Evolutionary conservation across 2,329 filamentous ascomycete genomes (phyloP).

Genomic region (Fusarium floridanum): DNA sequence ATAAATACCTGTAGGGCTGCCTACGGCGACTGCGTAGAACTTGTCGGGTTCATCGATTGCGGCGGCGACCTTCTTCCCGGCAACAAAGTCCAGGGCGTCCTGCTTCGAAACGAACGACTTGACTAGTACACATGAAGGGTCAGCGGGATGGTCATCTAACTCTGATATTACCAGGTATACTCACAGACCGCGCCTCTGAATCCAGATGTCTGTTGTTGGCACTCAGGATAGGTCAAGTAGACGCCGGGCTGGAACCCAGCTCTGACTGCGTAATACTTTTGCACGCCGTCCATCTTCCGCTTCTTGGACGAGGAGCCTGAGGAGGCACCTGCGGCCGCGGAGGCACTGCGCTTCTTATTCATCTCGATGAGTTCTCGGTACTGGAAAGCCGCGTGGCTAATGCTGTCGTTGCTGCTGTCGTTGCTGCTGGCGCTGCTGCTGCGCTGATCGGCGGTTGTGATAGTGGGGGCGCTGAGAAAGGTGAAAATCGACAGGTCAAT

Average conservation of each 20-base stretch:
- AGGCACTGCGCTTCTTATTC: conserved; percentile 50
- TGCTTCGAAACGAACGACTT: conserved; percentile 81
- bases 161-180: conserved; percentile 51
- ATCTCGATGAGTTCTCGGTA: conserved; percentile 36
- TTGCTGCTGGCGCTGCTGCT: conserved; percentile 2
- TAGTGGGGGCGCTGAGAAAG: conserved; percentile 31
- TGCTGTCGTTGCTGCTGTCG: conserved; percentile 12
- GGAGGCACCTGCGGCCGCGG: conserved; percentile 27
- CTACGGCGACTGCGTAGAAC: conserved; percentile 73
- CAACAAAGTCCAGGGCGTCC: conserved; percentile 84
- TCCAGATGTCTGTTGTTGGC: conserved; percentile 70
- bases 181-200: conserved; percentile 76
- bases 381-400: conserved; percentile 2
- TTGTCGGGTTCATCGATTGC: conserved; percentile 58
- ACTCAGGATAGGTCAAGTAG: conserved; percentile 73
- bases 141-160: conserved; percentile 7
- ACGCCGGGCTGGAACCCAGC: conserved; percentile 70
- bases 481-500: conserved; percentile 42
- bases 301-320: conserved; percentile 55
- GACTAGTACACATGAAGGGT: conserved; percentile 62
- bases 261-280: conserved; percentile 75
- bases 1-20: conserved; percentile 70
- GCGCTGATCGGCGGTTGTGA: conserved; percentile 12
- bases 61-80: conserved; percentile 63
- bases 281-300: conserved; percentile 60